Evolutionary conservation across 2,329 filamentous ascomycete species (phyloP), one percentile per base, ranked within the genome.

Genomic region (Rosellinia necatrix): DNA sequence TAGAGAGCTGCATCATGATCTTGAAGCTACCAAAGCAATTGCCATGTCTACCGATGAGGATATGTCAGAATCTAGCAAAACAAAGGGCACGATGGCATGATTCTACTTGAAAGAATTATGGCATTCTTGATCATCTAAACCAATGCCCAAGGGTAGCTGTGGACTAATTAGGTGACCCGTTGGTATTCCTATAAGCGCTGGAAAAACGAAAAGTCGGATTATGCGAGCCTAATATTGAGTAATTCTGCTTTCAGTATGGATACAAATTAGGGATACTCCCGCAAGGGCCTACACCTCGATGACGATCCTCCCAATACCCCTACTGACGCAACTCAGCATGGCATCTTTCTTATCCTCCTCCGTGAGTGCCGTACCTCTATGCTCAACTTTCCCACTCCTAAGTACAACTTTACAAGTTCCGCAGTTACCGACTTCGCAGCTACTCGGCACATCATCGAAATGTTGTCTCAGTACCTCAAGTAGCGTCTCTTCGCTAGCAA

Each of bases 401-500:
- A 83, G 58, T 2, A 49, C 62, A 15, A 82, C 67, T 63, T 73
- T 77, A 65, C 80, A 83, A 2, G 80, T 83, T 0, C 78, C 80
- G 49, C 80, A 83, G 56, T 81, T 83, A 0, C 81, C 80, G 1
- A 81, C 80, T 62, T 81, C 77, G 60, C 81, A 84, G 58, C 77
- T 80, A 13, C 76, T 80, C 1, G 76, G 69, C 2, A 81, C 67
- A 21, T 61, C 62, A 6, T 69, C 75, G 49, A 79, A 76, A 43
- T 75, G 68, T 25, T 68, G 69, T 58, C 74, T 72, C 32, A 83
- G 69, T 2, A 75, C 77, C 62, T 81, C 78, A 3, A 83, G 69
- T 12, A 83, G 66, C 25, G 76, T 80, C 66, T 82, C 79, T 3
- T 81, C 79, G 25, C 66, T 72, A 3, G 70, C 73, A 0, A 82